Base-by-base conservation (phyloP, 768 basidiomycete species). In the Cubamyces lactineus region DNA sequence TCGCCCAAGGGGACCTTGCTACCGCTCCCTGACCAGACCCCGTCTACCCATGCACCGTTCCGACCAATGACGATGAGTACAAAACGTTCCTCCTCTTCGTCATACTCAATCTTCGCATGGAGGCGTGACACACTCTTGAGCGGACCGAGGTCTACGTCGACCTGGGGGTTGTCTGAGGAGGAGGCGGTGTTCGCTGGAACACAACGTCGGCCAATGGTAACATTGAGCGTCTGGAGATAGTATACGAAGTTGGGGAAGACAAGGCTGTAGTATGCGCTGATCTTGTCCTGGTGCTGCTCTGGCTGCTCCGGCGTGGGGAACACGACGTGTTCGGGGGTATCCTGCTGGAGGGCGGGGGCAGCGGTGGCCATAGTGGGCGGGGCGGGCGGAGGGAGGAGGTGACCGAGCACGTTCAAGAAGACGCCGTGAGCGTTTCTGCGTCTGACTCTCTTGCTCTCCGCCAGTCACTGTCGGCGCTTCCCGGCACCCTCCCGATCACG, bases 41-140 rank as follows among this genome's bases (percentile, higher is more conserved):
- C 96, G 66, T 98, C 95, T 5, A 99, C 94, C 91, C 96, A 98
- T 17, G 95, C 95, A 13, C 97, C 97, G 69, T 99, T 98, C 61
- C 97, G 82, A n/a, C 97, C 97, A 40, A 93, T 83, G 40, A 99
- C 96, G 62, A 87, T 86, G 39, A 99, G 84, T 16, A 92, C 87
- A 72, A 96, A 97, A 54, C 89, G 86, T 64, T 92, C 91, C 64
- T 89, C 88, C 8, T 92, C 89, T 72, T 91, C 88, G 79, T 96
- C 93, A 71, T 92, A 97, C 73, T 92, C 93, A 68, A 98, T 95
- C 79, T 87, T 89, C 38, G 97, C 97, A 72, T 99, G 97, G 17
- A 97, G 81, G 23, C 97, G 85, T n/a, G 96, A 98, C 55, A 99
- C 95, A 64, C 93, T 96, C 85, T 98, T 98, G 50, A 98, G 84